phyloP scores from a whole-genome alignment of 331 rosid genomes.

The Stylosanthes scabra region DNA sequence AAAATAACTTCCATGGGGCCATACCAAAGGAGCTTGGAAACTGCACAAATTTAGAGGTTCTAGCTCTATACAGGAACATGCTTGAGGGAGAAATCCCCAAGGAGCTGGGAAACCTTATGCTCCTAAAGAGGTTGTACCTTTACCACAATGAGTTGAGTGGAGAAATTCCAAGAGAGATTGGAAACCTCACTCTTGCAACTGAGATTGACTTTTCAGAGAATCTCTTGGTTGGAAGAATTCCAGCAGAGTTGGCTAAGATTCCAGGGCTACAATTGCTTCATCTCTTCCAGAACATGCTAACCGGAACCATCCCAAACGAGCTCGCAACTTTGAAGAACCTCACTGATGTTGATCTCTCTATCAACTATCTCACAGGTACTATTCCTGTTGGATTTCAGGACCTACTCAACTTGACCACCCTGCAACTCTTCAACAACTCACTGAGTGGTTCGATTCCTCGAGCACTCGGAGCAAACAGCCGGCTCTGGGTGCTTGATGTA shows the following conservation, averaged over 20 bases:
- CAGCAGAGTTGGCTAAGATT: constrained; percentile 62
- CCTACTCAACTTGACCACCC: constrained; percentile 49
- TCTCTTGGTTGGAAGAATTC: constrained; percentile 62
- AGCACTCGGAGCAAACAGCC: constrained; percentile 62
- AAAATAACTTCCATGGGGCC: constrained; percentile 59
- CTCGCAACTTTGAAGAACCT: constrained; percentile 61
- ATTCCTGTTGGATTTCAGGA: constrained; percentile 69
- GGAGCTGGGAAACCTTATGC: constrained; percentile 62
- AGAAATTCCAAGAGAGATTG: constrained; percentile 74
- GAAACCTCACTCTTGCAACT: constrained; percentile 62
- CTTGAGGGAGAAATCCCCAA: constrained; percentile 65
- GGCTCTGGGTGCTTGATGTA: constrained; percentile 79
- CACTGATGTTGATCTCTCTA: constrained; percentile 71
- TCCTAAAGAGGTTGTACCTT: constrained; percentile 61
- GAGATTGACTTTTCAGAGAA: constrained; percentile 88
- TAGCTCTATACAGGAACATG: constrained; percentile 68
- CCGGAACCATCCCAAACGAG: constrained; percentile 70
- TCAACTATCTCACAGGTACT: constrained; percentile 63
- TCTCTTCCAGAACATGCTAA: constrained; percentile 73
- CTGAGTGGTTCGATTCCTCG: constrained; percentile 70
- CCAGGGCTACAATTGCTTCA: constrained; percentile 58
- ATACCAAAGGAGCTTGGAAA: constrained; percentile 75
- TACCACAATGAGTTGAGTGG: constrained; percentile 73
- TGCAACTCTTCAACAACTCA: constrained; percentile 73
- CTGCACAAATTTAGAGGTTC: constrained; percentile 59